Base-by-base conservation (phyloP, 495 filamentous ascomycete species). In the Choiromyces venosus region DNA sequence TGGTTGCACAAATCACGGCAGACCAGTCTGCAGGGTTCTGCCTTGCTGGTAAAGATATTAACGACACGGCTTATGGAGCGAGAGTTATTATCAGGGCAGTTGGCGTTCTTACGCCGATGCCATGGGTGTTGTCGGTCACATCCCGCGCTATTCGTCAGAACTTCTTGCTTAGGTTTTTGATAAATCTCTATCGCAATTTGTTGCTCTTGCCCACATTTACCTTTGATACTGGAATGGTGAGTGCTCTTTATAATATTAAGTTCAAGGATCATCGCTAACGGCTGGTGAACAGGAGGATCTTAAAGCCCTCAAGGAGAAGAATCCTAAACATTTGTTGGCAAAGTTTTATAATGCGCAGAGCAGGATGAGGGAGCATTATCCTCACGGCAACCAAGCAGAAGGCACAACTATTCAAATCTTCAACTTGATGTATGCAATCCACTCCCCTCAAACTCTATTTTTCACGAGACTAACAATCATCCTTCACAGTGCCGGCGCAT, bases 1-100 rank as follows among this genome's bases (percentile, higher is more conserved):
- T 93, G 12, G 69, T 70, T 37, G 66, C 75, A 10, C 75, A 75
- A 18, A 69, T 81, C 21, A n/a, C 56, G 37, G 67, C 37, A 7
- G 80, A 80, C 19, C 64, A 76, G 25, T 75, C 78, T 10, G 44
- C 33, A 14, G 79, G 79, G 16, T 74, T 81, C 21, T 80, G 78
- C 14, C 72, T 69, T 7, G 79, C 78, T 8, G 79, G 79, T 38
- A 67, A 74, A 42, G 79, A 81, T 66, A 35, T 65, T 3, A 74
- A 72, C 38, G 35, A 46, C 33, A 72, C 78, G 4, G 37, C 78
- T 16, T 71, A 40, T 35, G 72, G 78, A n/a, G 25, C 76, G 21
- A 78, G 79, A 5, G 35, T 80, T 33, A 72, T 81, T 10, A 66
- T 81, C 29, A 68, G 73, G 25, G 75, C 75, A 18, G 78, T 81